These are phyloP conservation scores for Orbilia brochopaga DNA, from an alignment of 2,329 filamentous ascomycete species.

Conservation along the genomic window DNA sequence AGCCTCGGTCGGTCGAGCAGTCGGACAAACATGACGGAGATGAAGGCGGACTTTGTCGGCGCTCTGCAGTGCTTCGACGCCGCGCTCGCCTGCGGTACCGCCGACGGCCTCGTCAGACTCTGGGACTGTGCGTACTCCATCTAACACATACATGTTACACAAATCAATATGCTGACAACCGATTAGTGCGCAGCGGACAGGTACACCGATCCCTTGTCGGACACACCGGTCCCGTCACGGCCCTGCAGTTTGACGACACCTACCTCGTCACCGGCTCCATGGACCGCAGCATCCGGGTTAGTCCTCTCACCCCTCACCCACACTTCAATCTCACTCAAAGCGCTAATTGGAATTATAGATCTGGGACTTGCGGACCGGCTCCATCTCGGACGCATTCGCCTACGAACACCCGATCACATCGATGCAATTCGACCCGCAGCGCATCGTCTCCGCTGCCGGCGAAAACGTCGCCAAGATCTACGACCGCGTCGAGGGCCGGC, in stretches of 20 bases:
- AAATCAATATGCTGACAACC: background rate
- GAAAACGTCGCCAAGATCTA: conserved; percentile 97
- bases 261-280: conserved; percentile 91
- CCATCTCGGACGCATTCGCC: conserved; percentile 93
- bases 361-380: conserved; percentile 95
- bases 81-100: conserved; percentile 92
- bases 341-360: conserved; percentile 67
- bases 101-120: conserved; percentile 93
- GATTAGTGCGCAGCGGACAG: conserved; percentile 78
- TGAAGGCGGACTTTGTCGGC: conserved; percentile 87
- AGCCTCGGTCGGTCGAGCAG: conserved; percentile 61
- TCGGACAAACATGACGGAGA: conserved; percentile 67
- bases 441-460: conserved; percentile 87
- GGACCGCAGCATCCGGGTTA: conserved; percentile 90
- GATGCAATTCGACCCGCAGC: conserved; percentile 94
- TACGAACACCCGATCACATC: conserved; percentile 90
- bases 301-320: conserved; percentile 58
- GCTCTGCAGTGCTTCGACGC: conserved; percentile 95
- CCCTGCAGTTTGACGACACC: conserved; percentile 93
- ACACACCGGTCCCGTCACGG: conserved; percentile 92
- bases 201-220: conserved; percentile 96
- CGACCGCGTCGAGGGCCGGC: conserved; percentile 91
- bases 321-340: conserved; percentile 17
- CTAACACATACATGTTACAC: background rate
- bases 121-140: conserved; percentile 70